Percentiles rank a stretch among this genome's conserved stretches.
Evolutionary conservation across 2,329 filamentous ascomycete genomes (phyloP).

Genomic region (Dissoconium aciculare): DNA sequence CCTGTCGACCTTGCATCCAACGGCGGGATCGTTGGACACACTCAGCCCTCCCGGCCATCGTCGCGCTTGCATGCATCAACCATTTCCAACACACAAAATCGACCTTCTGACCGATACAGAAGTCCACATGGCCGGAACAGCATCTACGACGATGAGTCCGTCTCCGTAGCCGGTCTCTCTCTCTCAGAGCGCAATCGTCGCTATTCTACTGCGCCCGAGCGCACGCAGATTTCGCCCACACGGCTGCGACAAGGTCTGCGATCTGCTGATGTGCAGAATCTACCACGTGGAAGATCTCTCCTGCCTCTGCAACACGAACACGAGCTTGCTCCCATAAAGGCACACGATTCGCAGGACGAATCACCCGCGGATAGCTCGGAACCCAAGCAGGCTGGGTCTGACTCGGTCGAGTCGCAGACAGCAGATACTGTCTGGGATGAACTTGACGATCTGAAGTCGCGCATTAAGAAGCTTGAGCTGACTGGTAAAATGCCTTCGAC

Average conservation of each 20-base stretch:
- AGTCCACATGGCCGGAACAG: slow-evolving; percentile 2
- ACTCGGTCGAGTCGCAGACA: slow-evolving; percentile 76
- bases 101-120: background rate
- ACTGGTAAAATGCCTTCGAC: slow-evolving; percentile 66
- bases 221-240: slow-evolving; percentile 12
- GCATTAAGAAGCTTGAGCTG: slow-evolving; percentile 77
- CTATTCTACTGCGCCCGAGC: slow-evolving; percentile 11
- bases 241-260: slow-evolving; percentile 10
- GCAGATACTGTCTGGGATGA: slow-evolving; percentile 96
- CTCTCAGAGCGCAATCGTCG: slow-evolving; percentile 11
- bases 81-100: background rate
- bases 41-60: background rate
- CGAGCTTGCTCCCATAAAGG: slow-evolving; percentile 21
- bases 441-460: slow-evolving; percentile 83
- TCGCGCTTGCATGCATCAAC: background rate
- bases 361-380: slow-evolving; percentile 29
- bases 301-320: slow-evolving; percentile 20
- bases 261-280: slow-evolving; percentile 17
- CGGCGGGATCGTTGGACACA: background rate
- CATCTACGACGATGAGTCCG: slow-evolving; percentile 3
- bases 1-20: background rate
- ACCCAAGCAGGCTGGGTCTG: slow-evolving; percentile 37
- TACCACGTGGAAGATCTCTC: no score
- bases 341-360: slow-evolving; percentile 12
- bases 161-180: slow-evolving; percentile 12